phyloP scores from a whole-genome alignment of 2,329 filamentous ascomycete genomes.

The Teratosphaeria zuluensis region DNA sequence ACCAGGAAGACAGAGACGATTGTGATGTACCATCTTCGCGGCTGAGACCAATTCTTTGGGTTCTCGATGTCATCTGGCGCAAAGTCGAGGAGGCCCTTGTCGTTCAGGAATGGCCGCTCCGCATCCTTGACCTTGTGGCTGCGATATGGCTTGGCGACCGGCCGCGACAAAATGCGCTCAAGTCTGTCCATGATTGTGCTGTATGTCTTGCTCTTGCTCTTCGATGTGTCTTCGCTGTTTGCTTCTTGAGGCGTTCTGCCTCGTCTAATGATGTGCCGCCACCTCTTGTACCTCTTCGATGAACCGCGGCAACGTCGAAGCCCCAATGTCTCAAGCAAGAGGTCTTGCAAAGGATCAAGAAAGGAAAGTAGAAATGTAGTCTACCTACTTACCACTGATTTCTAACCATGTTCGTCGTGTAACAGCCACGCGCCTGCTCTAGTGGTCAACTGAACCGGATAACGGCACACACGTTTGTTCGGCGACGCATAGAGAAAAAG shows the following conservation, averaged over 20 bases:
- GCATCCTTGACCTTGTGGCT: slow-evolving; percentile 30
- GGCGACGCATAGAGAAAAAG: background rate
- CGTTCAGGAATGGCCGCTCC: slow-evolving; percentile 36
- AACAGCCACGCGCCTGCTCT: background rate
- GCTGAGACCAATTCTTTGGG: slow-evolving; percentile 38
- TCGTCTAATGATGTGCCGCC: background rate
- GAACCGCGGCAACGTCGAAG: background rate
- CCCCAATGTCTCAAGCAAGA: background rate
- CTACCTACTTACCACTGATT: background rate
- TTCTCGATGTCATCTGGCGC: slow-evolving; percentile 41
- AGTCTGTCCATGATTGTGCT: slow-evolving; percentile 29
- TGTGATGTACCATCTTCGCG: slow-evolving; percentile 35
- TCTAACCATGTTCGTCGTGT: background rate
- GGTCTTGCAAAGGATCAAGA: background rate
- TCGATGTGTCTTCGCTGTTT: background rate
- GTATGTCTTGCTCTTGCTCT: background rate
- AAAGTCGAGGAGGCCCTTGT: slow-evolving; percentile 44
- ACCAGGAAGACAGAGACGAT: slow-evolving; percentile 37
- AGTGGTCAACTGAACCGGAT: background rate
- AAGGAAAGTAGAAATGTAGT: background rate
- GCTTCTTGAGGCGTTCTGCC: background rate
- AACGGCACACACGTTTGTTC: background rate
- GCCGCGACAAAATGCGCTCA: slow-evolving; percentile 39
- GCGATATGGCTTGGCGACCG: slow-evolving; percentile 45
- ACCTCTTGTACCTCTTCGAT: background rate